Base-by-base conservation (phyloP, 345 rosid species). In the Sapria himalayana region DNA sequence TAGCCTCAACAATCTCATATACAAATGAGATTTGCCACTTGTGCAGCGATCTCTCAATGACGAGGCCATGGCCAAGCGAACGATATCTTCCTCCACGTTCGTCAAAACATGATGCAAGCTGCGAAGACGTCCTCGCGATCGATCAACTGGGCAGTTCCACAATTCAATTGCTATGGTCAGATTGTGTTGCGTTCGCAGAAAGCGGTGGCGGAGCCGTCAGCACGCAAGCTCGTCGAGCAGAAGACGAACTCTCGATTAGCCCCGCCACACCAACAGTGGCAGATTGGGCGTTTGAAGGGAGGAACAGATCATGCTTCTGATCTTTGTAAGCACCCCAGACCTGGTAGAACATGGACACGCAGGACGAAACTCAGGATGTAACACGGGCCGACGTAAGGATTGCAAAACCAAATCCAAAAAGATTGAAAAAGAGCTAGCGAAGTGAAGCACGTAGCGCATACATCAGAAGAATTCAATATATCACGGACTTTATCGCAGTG, bases 181-280 rank as follows among this genome's bases (percentile, higher is more conserved):
- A 67, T 4, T 57, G 39, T 61, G 64, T 57, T 6, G 40, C 44
- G 13, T 46, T 67, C 27, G 60, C 3, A 17, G 67, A 33, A 38
- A 58, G 71, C 6, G 76, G 64, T 32, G 82, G 77, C 1, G 86
- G 85, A 23, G 93, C 98, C 0, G 91, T 57, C 29, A 89, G 91
- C 1, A 95, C 84, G 52, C 79, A 82, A 3, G 92, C 69, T 31
- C 79, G 70, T 41, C 70, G 70, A n/a, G n/a, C n/a, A 29, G 76
- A 73, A 15, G 94, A 70, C 2, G 98, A 73, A 69, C 48, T 70
- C 58, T 89, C 98, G 2, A 89, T 89, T 27, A 89, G 68, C 54
- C 98, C 98, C 19, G 98, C 93, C 50, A 89, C 84, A 47, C 98
- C 98, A 1, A 92, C 95, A 22, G 78, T 76, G 0, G 96, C 84